A percentile compares a stretch with the other conserved stretches of the same genome.
These are phyloP conservation scores for Cicer arietinum DNA, from an alignment of 306 rosid genomes.

Conservation along the genomic window DNA sequence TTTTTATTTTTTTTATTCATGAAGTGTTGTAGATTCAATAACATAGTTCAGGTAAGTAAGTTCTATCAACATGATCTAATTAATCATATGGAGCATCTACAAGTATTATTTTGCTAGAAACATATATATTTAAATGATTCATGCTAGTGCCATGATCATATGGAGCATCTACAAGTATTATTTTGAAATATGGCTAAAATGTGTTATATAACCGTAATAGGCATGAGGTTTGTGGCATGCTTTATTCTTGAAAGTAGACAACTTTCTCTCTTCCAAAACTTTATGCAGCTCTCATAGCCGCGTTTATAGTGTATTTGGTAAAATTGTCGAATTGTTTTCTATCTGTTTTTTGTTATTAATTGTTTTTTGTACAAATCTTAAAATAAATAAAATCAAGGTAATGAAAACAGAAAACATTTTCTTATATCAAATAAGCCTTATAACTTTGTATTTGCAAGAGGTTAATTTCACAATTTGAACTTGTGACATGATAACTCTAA, in stretches of 20 bases:
- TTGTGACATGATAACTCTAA: too few relatives aligned
- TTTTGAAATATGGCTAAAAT: not conserved
- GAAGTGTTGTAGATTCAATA: slow-evolving; percentile 32
- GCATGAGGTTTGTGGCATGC: not conserved
- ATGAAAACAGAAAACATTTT: too few relatives aligned
- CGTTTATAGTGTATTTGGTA: too few relatives aligned
- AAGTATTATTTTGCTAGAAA: not conserved
- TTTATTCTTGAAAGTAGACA: not conserved
- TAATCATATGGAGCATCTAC: not conserved
- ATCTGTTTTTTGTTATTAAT: too few relatives aligned
- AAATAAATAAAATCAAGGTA: too few relatives aligned
- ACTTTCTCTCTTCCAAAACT: not conserved
- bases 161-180: not conserved
- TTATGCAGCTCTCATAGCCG: too few relatives aligned
- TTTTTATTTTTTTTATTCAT: not conserved
- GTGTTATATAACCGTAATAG: not conserved
- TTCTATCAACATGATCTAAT: slow-evolving; percentile 24
- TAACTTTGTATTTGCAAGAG: too few relatives aligned
- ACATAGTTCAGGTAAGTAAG: slow-evolving; percentile 32
- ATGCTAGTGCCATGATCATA: not conserved
- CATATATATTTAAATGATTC: not conserved
- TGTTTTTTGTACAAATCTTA: too few relatives aligned
- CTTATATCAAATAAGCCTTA: too few relatives aligned
- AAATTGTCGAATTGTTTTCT: too few relatives aligned
- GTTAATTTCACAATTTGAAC: too few relatives aligned